phyloP scores from a whole-genome alignment of 257 asterid species.

The Craterostigma plantagineum region DNA sequence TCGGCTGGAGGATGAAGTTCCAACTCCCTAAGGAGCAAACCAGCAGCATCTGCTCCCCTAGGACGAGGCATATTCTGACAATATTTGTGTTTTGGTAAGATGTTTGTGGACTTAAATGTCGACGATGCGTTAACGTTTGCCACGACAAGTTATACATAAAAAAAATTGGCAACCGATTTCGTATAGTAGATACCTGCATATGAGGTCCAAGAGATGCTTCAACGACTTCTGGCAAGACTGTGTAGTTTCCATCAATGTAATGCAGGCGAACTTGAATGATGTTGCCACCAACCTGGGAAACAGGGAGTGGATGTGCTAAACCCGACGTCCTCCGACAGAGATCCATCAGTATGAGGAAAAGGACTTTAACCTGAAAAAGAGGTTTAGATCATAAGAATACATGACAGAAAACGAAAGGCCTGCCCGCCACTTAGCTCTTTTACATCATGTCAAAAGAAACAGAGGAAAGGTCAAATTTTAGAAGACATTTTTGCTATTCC shows the following conservation, averaged over 20 bases:
- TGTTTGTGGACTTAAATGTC: neutral
- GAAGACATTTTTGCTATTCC: too few species aligned
- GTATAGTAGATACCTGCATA: constrained; percentile 57
- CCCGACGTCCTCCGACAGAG: constrained; percentile 91
- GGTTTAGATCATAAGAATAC: neutral
- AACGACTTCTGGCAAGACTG: constrained; percentile 91
- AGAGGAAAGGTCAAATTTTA: too few species aligned
- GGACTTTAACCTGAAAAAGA: constrained; percentile 77
- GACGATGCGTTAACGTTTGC: neutral
- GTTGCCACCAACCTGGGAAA: constrained; percentile 93
- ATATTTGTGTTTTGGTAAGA: too few species aligned
- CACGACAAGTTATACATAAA: neutral
- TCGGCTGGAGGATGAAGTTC: constrained; percentile 99
- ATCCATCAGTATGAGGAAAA: constrained; percentile 90
- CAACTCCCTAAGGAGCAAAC: constrained; percentile 84
- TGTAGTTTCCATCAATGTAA: constrained; percentile 88
- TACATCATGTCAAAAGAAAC: too few species aligned
- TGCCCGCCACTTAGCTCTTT: neutral
- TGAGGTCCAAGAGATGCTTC: constrained; percentile 99
- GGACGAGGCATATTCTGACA: constrained; percentile 97
- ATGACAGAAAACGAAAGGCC: neutral
- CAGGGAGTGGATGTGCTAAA: constrained; percentile 71
- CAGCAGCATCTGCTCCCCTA: constrained; percentile 99
- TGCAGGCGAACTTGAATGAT: constrained; percentile 92
- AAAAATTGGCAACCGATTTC: neutral